Conservation (phyloP, 441 rosid genomes). For the Populus trichocarpa region DNA sequence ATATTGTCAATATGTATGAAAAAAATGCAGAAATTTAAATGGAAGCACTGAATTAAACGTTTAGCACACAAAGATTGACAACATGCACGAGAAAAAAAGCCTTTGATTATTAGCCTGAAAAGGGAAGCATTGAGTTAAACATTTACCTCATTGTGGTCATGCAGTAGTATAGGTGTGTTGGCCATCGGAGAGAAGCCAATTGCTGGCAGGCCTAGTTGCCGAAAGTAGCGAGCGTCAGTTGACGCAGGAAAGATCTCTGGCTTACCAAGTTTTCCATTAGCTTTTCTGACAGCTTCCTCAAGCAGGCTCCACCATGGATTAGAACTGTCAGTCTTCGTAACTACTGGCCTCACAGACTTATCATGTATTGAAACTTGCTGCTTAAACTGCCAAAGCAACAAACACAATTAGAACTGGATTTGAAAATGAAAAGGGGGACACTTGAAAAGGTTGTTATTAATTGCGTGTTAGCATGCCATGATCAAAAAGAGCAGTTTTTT, state of each 20-base stretch:
- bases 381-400: constrained; percentile 70
- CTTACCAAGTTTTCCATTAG: constrained; percentile 57
- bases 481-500: neutral
- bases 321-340: constrained; percentile 60
- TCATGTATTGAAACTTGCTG: constrained; percentile 43
- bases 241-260: constrained; percentile 92
- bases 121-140: neutral
- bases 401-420: constrained; percentile 16
- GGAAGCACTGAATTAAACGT: neutral
- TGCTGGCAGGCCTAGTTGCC: constrained; percentile 63
- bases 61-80: neutral
- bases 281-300: constrained; percentile 70
- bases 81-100: neutral
- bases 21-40: neutral
- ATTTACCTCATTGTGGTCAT: constrained; percentile 88
- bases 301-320: constrained; percentile 89
- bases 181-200: constrained; percentile 94
- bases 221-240: constrained; percentile 82
- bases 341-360: constrained; percentile 43
- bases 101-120: constrained; percentile 6
- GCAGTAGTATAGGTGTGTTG: constrained; percentile 84
- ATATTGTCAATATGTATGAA: neutral
- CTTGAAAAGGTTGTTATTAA: neutral
- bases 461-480: neutral
- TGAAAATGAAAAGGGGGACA: neutral